Base-by-base conservation (phyloP, 164 flowering plant species). In the Berberis vulgaris region DNA sequence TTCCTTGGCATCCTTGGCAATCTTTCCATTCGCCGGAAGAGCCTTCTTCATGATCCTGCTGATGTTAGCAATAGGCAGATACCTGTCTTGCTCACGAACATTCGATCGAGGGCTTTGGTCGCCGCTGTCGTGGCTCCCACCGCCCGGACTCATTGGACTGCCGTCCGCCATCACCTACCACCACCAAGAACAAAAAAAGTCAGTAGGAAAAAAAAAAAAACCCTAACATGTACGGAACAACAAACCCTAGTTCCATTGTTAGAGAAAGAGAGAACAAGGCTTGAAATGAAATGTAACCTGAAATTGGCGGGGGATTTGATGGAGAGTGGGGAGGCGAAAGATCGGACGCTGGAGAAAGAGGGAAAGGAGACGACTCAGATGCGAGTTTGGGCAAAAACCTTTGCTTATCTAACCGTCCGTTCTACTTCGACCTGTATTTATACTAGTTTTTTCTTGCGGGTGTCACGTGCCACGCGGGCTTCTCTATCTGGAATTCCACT, bases 21-120 rank as follows among this genome's bases (percentile, higher is more conserved):
- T 79, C 70, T 79, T 79, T 7, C 82, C 82, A 41, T 76, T 79
- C 0, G 77, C 73, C 1, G 82, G 82, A 2, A 79, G 66, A 6
- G 75, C 82, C 58, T 74, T 79, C 79, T 79, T 79, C 82, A 79
- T 79, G 68, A 78, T 78, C 69, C 81, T 57, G 55, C 81, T 78
- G 47, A 78, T 78, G 55, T 78, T 78, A 3, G 81, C 79, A 49
- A 79, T 79, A 41, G 82, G 82, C 2, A 79, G 71, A 69, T 49
- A 79, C 59, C 79, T 63, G 11, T 79, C 82, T 58, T 79, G 82
- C 62, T 79, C 82, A n/a, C 78, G 65, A 26, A 79, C 79, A 12
- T 65, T 64, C 38, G 79, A 73, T 12, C 76, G 59, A 3, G 75
- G 77, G 52, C 77, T 73, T 42, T 75, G 81, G 0, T 73, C 79